phyloP scores from a whole-genome alignment of 2,329 filamentous ascomycete genomes.

The Colletotrichum acutatum region DNA sequence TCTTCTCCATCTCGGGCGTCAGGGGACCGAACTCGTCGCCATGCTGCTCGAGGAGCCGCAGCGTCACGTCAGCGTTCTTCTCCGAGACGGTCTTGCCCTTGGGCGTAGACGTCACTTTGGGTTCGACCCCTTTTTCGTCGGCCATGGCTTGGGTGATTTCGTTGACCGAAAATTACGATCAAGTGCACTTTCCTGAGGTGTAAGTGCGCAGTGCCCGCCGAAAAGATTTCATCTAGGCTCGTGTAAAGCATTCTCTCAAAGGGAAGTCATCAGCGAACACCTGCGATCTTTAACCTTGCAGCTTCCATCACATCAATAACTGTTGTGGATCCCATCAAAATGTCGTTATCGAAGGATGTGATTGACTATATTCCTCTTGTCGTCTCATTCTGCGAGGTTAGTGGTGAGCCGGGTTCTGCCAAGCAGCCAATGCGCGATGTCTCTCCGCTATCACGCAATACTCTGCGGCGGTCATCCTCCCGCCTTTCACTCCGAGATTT shows the following conservation, averaged over 20 bases:
- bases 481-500: not conserved
- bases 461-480: not conserved
- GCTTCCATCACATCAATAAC: not conserved
- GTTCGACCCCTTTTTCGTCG: constrained; percentile 17
- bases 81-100: constrained; percentile 30
- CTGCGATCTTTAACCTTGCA: not conserved
- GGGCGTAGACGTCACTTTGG: not conserved
- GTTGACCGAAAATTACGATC: too few species aligned
- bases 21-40: constrained; percentile 44
- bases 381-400: not conserved
- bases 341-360: not conserved
- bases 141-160: not conserved
- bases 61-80: constrained; percentile 49
- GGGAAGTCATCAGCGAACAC: not conserved
- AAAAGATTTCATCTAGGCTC: not conserved
- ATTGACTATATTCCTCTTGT: not conserved
- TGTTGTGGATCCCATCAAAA: not conserved
- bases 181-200: not conserved
- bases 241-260: not conserved
- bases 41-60: constrained; percentile 48
- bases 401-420: not conserved
- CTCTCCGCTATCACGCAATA: constrained; percentile 32
- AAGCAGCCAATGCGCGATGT: constrained; percentile 20
- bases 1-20: constrained; percentile 45
- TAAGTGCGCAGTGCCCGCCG: too few species aligned